Percentiles rank a stretch among this genome's conserved stretches.
phyloP scores from a whole-genome alignment of 495 filamentous ascomycete species.

The Hypoxylon cercidicola region DNA sequence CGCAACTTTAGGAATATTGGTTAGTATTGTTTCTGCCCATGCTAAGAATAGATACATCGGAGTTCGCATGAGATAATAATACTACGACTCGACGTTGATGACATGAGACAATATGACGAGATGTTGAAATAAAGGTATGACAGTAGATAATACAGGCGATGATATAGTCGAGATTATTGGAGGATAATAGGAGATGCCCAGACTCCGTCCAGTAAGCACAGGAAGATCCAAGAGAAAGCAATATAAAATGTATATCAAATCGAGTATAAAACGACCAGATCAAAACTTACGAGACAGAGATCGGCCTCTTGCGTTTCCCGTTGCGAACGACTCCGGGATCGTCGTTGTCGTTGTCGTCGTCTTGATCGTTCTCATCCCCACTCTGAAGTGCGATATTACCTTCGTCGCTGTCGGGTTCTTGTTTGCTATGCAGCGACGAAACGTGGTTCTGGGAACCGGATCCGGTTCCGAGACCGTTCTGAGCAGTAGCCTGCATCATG shows the following conservation, averaged over 20 bases:
- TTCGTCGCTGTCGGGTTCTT: constrained; percentile 47
- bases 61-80: constrained; percentile 4
- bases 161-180: neutral
- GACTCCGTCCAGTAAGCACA: constrained; percentile 4
- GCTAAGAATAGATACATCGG: neutral
- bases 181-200: neutral
- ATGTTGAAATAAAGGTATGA: neutral
- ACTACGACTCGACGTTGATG: neutral
- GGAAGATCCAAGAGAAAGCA: neutral
- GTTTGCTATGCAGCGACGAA: constrained; percentile 34
- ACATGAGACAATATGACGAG: neutral
- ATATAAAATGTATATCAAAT: neutral
- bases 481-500: constrained; percentile 35
- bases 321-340: constrained; percentile 48
- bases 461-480: constrained; percentile 34
- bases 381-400: constrained; percentile 43
- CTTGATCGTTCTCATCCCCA: constrained; percentile 51
- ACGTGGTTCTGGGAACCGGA: constrained; percentile 27
- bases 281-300: constrained; percentile 65
- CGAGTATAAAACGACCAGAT: neutral
- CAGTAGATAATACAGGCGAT: neutral
- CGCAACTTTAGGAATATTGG: constrained; percentile 63
- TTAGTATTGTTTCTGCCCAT: constrained; percentile 32
- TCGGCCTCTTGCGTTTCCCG: constrained; percentile 66
- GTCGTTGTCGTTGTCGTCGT: constrained; percentile 54